Percentiles rank a stretch among this genome's conserved stretches.
Evolutionary conservation across 805 yeast species (phyloP).

Genomic region (Tetrapisispora nanseiensis): DNA sequence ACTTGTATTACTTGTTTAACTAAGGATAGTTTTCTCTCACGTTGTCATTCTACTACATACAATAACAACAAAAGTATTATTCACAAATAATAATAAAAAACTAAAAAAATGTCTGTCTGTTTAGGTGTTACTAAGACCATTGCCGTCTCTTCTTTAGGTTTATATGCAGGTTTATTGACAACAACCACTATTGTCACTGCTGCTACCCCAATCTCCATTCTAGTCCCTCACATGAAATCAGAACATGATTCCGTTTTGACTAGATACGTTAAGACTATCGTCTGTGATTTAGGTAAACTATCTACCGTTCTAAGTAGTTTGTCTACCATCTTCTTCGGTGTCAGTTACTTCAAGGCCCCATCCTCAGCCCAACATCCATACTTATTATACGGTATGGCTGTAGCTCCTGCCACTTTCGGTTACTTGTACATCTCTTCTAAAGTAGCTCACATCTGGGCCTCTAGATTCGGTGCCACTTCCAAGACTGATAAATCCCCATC

Average conservation of each 20-base stretch:
- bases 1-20: too few relatives aligned
- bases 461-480: not conserved
- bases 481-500: constrained; percentile 1
- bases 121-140: constrained; percentile 48
- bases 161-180: constrained; percentile 40
- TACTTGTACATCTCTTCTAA: constrained; percentile 10
- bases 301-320: constrained; percentile 34
- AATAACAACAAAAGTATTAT: too few relatives aligned
- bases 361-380: constrained; percentile 58
- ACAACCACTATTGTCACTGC: constrained; percentile 23
- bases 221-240: constrained; percentile 13
- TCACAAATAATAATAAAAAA: not conserved
- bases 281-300: constrained; percentile 10
- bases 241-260: constrained; percentile 3
- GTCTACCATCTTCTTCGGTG: constrained; percentile 40
- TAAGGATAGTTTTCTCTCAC: too few relatives aligned
- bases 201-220: constrained; percentile 16
- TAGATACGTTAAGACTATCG: constrained; percentile 6
- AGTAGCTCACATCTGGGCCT: not conserved
- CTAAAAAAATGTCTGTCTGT: constrained; percentile 41
- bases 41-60: too few relatives aligned
- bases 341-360: constrained; percentile 52
- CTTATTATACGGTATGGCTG: constrained; percentile 46
- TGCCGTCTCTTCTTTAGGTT: constrained; percentile 61
- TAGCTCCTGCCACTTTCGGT: constrained; percentile 14